These are phyloP conservation scores for Blyttiomyces sp. DNA, from an alignment of 371 early-diverging fungal species.

Conservation along the genomic window DNA sequence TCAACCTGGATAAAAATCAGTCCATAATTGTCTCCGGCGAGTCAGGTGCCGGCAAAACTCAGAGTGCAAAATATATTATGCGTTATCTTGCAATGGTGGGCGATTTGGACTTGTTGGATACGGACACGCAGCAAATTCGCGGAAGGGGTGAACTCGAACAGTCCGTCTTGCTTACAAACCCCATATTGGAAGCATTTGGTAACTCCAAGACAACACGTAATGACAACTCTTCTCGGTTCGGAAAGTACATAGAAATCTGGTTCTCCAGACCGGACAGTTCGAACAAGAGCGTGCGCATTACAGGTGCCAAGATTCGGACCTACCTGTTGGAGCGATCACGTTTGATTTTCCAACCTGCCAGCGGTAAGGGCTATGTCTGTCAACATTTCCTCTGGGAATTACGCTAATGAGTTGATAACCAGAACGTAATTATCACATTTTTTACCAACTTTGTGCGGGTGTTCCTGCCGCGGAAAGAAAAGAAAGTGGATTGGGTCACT, in stretches of 20 bases:
- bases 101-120: conserved; percentile 41
- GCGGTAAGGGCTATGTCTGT: conserved; percentile 23
- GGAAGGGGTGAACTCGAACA: conserved; percentile 47
- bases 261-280: conserved; percentile 40
- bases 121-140: conserved; percentile 1
- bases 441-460: conserved; percentile 95
- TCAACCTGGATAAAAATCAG: conserved; percentile 85
- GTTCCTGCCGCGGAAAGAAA: conserved; percentile 77
- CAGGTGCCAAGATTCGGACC: conserved; percentile 94
- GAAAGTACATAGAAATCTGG: conserved; percentile 94
- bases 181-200: conserved; percentile 98
- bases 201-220: conserved; percentile 99
- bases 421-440: conserved; percentile 99
- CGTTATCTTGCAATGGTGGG: conserved; percentile 95
- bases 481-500: conserved; percentile 70
- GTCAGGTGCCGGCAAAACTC: conserved; percentile 94
- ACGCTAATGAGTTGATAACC: background rate
- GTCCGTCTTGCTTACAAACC: conserved; percentile 82
- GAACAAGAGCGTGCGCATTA: conserved; percentile 62
- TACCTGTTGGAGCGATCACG: conserved; percentile 98
- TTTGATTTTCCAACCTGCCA: conserved; percentile 86
- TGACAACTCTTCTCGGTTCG: conserved; percentile 98
- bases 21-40: conserved; percentile 99
- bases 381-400: background rate
- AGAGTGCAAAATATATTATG: conserved; percentile 95